Conservation (phyloP, 495 filamentous ascomycete genomes). For the Venustampulla echinocandica region DNA sequence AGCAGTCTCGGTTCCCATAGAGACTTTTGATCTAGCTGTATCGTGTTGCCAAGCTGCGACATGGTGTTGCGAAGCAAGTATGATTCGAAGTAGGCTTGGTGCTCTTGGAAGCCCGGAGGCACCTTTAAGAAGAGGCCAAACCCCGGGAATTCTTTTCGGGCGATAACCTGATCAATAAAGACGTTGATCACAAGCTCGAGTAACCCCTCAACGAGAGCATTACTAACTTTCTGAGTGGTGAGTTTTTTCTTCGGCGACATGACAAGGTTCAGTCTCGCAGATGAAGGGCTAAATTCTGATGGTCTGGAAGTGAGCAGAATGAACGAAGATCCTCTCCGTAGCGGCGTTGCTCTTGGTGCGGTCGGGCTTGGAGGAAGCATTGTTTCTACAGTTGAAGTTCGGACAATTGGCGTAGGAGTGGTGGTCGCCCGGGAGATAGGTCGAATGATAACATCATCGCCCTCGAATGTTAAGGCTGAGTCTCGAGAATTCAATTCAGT, state of each 20-base stretch:
- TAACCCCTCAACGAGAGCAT: constrained; percentile 64
- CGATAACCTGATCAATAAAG: constrained; percentile 73
- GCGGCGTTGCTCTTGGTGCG: constrained; percentile 42
- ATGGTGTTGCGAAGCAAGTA: constrained; percentile 73
- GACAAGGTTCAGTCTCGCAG: constrained; percentile 53
- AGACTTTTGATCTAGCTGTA: constrained; percentile 60
- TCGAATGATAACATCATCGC: constrained; percentile 71
- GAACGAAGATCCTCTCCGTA: constrained; percentile 78
- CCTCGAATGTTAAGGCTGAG: constrained; percentile 73
- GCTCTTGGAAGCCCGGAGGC: constrained; percentile 84
- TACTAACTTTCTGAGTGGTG: constrained; percentile 45
- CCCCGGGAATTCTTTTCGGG: constrained; percentile 81
- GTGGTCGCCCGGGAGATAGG: constrained; percentile 52
- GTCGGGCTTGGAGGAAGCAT: constrained; percentile 33
- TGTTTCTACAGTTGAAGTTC: constrained; percentile 55
- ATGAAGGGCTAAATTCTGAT: constrained; percentile 42
- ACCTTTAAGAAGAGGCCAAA: constrained; percentile 83
- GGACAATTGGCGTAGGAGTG: constrained; percentile 50
- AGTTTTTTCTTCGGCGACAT: constrained; percentile 48
- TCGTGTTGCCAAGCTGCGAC: constrained; percentile 54
- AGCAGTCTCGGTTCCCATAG: constrained; percentile 77
- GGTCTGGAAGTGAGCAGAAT: constrained; percentile 72
- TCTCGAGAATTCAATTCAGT: constrained; percentile 74
- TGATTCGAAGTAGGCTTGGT: constrained; percentile 90
- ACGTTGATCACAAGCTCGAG: constrained; percentile 67